Conservation (phyloP, 2,329 filamentous ascomycete genomes). For the Trichoderma sp. region DNA sequence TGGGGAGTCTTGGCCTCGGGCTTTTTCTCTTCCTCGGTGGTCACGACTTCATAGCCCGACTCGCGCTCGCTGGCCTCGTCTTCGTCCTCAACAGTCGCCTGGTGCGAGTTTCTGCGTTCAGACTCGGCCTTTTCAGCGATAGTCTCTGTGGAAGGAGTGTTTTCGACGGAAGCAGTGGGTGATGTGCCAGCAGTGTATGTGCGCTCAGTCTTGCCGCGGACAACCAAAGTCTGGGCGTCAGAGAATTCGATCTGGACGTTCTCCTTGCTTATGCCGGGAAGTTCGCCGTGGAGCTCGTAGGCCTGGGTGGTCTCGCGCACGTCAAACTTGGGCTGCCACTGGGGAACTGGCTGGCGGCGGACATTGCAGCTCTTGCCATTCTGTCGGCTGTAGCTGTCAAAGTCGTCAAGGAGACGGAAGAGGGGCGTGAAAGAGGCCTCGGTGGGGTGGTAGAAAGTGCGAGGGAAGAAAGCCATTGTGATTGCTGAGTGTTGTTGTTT, state of each 20-base stretch:
- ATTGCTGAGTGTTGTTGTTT: constrained; percentile 4
- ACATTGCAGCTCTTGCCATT: constrained; percentile 27
- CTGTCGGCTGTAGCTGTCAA: constrained; percentile 54
- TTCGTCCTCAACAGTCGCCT: constrained; percentile 66
- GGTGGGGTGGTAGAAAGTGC: constrained; percentile 49
- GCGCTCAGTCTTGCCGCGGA: constrained; percentile 68
- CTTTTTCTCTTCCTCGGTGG: constrained; percentile 26
- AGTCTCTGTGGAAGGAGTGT: constrained; percentile 34
- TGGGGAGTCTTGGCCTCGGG: constrained; percentile 24
- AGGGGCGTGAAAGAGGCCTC: constrained; percentile 56
- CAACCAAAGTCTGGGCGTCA: constrained; percentile 68
- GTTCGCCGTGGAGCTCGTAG: constrained; percentile 78
- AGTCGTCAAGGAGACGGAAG: constrained; percentile 64
- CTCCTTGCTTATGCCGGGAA: constrained; percentile 72
- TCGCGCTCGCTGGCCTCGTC: constrained; percentile 33
- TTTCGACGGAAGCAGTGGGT: constrained; percentile 47
- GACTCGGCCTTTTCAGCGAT: constrained; percentile 41
- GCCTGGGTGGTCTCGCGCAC: constrained; percentile 64
- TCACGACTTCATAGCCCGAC: constrained; percentile 26
- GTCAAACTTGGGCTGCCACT: constrained; percentile 77
- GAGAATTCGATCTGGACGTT: constrained; percentile 76
- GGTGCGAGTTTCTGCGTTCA: constrained; percentile 41
- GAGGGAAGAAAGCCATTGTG: constrained; percentile 59
- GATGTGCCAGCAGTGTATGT: constrained; percentile 55
- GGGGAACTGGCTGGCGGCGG: constrained; percentile 37